Evolutionary conservation across 495 filamentous ascomycete genomes (phyloP).

Genomic region (Annulohypoxylon nitens): DNA sequence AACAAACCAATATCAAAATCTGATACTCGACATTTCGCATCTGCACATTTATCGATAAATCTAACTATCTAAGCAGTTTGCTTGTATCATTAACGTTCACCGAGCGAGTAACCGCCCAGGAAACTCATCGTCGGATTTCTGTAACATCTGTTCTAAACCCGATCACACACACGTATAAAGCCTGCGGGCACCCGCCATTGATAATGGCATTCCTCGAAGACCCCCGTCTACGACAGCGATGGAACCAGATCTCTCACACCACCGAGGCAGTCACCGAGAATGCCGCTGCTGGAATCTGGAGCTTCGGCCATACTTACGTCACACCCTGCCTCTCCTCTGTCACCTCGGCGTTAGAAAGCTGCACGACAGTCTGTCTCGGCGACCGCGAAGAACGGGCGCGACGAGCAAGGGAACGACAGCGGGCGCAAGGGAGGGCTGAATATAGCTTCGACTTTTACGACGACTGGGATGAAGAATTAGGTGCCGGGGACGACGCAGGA

Average conservation of each 20-base stretch:
- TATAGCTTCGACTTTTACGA: conserved; percentile 98
- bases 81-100: conserved; percentile 18
- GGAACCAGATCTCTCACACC: conserved; percentile 93
- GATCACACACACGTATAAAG: conserved; percentile 16
- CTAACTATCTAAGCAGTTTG: not conserved
- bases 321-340: conserved; percentile 81
- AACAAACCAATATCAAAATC: conserved; percentile 20
- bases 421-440: conserved; percentile 76
- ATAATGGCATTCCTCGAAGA: conserved; percentile 77
- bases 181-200: conserved; percentile 16
- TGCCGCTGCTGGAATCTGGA: conserved; percentile 89
- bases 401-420: conserved; percentile 68
- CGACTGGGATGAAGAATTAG: conserved; percentile 90
- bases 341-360: conserved; percentile 73
- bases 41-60: conserved; percentile 5
- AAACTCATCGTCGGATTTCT: conserved; percentile 23
- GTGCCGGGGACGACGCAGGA: conserved; percentile 62
- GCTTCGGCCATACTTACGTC: conserved; percentile 86
- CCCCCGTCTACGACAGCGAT: conserved; percentile 91
- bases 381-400: conserved; percentile 79
- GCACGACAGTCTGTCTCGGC: conserved; percentile 78
- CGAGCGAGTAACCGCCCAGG: conserved; percentile 21
- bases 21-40: conserved; percentile 31
- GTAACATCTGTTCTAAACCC: conserved; percentile 14
- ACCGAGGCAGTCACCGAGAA: conserved; percentile 92